Conservation (phyloP, 2,329 filamentous ascomycete genomes). For the Fusarium sp. region DNA sequence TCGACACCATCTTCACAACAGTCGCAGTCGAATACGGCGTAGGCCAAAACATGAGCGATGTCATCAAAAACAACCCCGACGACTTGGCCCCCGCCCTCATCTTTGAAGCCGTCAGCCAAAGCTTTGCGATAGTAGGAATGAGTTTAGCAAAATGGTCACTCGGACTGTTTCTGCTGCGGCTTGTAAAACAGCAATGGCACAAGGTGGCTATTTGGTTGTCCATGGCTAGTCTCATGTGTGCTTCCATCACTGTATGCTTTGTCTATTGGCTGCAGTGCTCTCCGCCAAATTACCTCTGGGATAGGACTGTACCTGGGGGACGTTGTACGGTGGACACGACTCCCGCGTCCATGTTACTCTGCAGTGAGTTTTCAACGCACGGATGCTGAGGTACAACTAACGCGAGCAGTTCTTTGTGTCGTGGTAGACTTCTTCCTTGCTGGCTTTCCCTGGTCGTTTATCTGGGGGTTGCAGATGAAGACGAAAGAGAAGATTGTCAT, state of each 20-base stretch:
- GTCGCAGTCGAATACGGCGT: conserved; percentile 51
- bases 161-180: conserved; percentile 53
- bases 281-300: conserved; percentile 38
- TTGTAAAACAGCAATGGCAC: conserved; percentile 52
- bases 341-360: conserved; percentile 39
- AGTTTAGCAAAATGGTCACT: conserved; percentile 54
- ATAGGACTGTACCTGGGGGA: conserved; percentile 28
- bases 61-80: conserved; percentile 33
- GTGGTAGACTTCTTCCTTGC: conserved; percentile 55
- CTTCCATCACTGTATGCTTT: conserved; percentile 30
- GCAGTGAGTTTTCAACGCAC: conserved; percentile 13
- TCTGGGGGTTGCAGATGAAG: conserved; percentile 59
- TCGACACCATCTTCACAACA: conserved; percentile 50
- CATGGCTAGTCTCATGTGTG: conserved; percentile 39
- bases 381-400: neutral
- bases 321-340: conserved; percentile 35
- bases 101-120: conserved; percentile 50
- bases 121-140: conserved; percentile 55
- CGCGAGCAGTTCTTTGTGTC: conserved; percentile 35
- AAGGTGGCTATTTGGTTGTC: conserved; percentile 51
- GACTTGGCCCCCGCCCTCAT: conserved; percentile 45
- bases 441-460: conserved; percentile 57
- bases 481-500: conserved; percentile 59
- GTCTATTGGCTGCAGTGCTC: conserved; percentile 35
- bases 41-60: conserved; percentile 46